Conservation (phyloP, 495 filamentous ascomycete genomes). For the Lasiosphaeria miniovina region DNA sequence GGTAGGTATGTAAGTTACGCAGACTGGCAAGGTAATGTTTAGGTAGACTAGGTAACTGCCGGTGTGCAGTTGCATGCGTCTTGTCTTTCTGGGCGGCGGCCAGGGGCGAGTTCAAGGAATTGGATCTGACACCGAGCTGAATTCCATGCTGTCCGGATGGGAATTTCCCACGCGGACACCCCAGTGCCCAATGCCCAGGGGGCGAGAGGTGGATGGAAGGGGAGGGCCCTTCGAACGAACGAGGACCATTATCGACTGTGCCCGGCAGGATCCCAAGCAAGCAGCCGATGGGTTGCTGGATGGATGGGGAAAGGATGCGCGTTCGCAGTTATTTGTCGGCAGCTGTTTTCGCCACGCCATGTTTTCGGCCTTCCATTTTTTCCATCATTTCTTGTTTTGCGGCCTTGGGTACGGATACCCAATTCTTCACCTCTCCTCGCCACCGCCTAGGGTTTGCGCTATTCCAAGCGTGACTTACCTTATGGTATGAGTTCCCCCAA, state of each 20-base stretch:
- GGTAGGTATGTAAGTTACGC: neutral
- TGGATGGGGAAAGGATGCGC: slow-evolving; percentile 2
- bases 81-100: neutral
- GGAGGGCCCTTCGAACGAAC: neutral
- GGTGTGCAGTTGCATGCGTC: neutral
- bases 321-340: neutral
- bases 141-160: slow-evolving; percentile 8
- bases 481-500: too few species aligned
- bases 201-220: neutral
- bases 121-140: neutral
- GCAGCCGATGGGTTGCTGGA: neutral
- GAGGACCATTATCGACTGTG: neutral
- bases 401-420: neutral
- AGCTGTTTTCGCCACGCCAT: slow-evolving; percentile 5
- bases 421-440: neutral
- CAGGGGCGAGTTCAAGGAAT: neutral
- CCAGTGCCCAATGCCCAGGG: slow-evolving; percentile 2
- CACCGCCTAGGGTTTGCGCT: neutral
- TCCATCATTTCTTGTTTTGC: neutral
- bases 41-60: neutral
- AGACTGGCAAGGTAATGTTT: neutral
- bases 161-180: neutral
- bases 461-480: too few species aligned
- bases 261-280: neutral
- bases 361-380: neutral